Evolutionary conservation across 2,329 filamentous ascomycete genomes (phyloP).

Genomic region (Monosporascus cannonballus): DNA sequence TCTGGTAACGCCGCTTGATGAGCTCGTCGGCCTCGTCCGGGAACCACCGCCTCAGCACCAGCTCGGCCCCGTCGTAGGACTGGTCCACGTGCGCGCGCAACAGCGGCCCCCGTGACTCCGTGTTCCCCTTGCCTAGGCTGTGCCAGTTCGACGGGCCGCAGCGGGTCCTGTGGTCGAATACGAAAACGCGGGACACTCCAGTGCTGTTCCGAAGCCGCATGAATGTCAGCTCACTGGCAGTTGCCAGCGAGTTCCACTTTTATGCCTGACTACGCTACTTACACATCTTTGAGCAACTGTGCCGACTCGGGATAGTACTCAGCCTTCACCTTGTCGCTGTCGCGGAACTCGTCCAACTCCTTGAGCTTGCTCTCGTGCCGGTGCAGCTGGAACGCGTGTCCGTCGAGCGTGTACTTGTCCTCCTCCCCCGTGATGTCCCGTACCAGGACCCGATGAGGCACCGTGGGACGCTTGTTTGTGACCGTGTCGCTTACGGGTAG

Average conservation of each 20-base stretch:
- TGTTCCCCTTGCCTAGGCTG: constrained; percentile 58
- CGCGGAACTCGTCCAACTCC: constrained; percentile 30
- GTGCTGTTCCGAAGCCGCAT: constrained; percentile 39
- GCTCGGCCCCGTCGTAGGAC: constrained; percentile 33
- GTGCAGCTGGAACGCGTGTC: constrained; percentile 34
- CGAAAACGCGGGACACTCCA: constrained; percentile 50
- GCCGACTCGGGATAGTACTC: constrained; percentile 70
- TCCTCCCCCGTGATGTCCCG: constrained; percentile 35
- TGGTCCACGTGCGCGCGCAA: constrained; percentile 28
- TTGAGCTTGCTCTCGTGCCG: constrained; percentile 24
- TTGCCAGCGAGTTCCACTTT: no score
- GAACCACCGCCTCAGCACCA: constrained; percentile 25
- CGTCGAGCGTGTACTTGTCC: constrained; percentile 32
- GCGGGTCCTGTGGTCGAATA: constrained; percentile 72
- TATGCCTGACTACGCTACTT: constrained; percentile 1
- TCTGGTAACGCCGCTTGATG: constrained; percentile 26
- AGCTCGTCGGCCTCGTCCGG: constrained; percentile 29
- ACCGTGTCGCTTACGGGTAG: constrained; percentile 21
- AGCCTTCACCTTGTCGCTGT: constrained; percentile 53
- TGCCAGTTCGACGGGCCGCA: constrained; percentile 49
- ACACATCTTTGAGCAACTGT: constrained; percentile 52
- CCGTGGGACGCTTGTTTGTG: constrained; percentile 34
- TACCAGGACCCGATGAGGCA: constrained; percentile 37
- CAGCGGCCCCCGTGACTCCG: constrained; percentile 29
- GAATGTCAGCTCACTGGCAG: constrained; percentile 24